Evolutionary conservation across 371 early-diverging fungal species (phyloP).

Genomic region (Dentiscutata heterogama): DNA sequence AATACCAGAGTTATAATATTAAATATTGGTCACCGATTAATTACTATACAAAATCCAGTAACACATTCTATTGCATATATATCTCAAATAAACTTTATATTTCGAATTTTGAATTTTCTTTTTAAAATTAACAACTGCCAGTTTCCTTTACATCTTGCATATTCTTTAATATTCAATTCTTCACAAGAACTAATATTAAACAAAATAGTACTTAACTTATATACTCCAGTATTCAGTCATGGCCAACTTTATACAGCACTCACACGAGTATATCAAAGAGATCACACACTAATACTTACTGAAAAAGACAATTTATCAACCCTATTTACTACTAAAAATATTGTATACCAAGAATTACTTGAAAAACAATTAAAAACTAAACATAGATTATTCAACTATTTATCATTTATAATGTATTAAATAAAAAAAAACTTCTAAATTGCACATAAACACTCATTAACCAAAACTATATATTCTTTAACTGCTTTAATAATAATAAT

Average conservation of each 20-base stretch:
- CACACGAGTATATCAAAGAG: neutral
- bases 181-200: slow-evolving; percentile 49
- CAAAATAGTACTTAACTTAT: slow-evolving; percentile 28
- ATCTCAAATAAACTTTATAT: neutral
- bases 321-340: no score
- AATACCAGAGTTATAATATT: no score
- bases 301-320: no score
- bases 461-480: no score
- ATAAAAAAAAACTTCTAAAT: no score
- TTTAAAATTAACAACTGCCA: slow-evolving; percentile 24
- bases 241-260: slow-evolving; percentile 46
- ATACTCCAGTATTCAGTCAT: slow-evolving; percentile 43
- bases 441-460: no score
- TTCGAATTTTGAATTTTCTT: neutral
- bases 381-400: no score
- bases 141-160: slow-evolving; percentile 46
- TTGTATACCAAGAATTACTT: no score
- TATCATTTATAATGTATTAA: no score
- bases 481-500: no score
- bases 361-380: no score
- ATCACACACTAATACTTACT: neutral
- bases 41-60: slow-evolving; percentile 17
- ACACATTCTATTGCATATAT: neutral
- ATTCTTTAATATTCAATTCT: slow-evolving; percentile 11
- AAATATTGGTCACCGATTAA: no score